Base-by-base conservation (phyloP, 2,329 filamentous ascomycete genomes). In the Claviceps sp. region DNA sequence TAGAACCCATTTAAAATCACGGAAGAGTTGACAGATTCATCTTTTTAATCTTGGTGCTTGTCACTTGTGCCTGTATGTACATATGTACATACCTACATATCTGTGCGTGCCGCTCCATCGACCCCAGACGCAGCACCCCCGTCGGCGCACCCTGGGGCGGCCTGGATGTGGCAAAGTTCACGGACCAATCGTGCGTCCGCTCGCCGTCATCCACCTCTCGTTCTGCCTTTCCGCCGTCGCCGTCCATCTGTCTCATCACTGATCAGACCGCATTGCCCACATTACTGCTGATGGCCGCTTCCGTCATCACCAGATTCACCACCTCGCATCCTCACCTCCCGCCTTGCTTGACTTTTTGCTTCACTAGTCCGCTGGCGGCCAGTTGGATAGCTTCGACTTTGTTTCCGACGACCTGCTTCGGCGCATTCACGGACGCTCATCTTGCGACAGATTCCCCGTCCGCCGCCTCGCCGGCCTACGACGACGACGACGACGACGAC, bases 331-430 rank as follows among this genome's bases (percentile, higher is more conserved):
- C 29, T 34, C 29, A 11, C 3, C 36, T n/a, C 11, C 26, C 40
- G 34, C n/a, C 36, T 36, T 20, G 6, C 16, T 45, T 8, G 34
- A 45, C 39, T 44, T 37, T 38, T 13, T 7, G 16, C 14, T 26
- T 13, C 16, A 3, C 8, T 17, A 13, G 11, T 22, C 50, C 50
- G 50, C 50, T 52, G 50, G 50, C 55, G 53, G 55, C 53, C 49
- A 48, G 14, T 44, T 49, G 50, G 37, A 49, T 29, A 20, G 34
- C 16, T 39, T 39, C 38, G 14, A 16, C 13, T 16, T 44, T 44
- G 14, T 26, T 26, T 9, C 3, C 7, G 29, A 34, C 29, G 9
- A 11, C 29, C 29, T 34, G 9, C 29, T 3, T 11, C 9, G 29
- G 29, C 29, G 29, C 29, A 34, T 11, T 34, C 9, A 11, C 29